Conservation (phyloP, 2,329 filamentous ascomycete genomes). For the Aspergillus terreus region DNA sequence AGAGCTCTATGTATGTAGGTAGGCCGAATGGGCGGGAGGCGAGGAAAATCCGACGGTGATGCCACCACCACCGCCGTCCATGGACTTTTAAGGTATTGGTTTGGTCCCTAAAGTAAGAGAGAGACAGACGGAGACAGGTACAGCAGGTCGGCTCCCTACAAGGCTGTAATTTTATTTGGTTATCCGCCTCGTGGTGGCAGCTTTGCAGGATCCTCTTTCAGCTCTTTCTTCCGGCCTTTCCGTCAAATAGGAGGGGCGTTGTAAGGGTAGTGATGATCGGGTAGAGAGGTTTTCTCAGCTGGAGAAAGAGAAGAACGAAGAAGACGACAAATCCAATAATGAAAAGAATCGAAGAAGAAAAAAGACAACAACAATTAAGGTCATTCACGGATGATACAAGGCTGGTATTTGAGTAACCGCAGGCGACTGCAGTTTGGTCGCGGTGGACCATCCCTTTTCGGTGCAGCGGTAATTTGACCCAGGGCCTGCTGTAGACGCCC, state of each 20-base stretch:
- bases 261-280: background rate
- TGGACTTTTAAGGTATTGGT: conserved; percentile 8
- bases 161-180: conserved; percentile 15
- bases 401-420: conserved; percentile 19
- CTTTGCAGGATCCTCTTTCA: background rate
- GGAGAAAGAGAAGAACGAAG: conserved; percentile 9
- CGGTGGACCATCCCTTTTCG: conserved; percentile 14
- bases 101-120: conserved; percentile 9
- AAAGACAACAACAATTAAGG: conserved; percentile 4
- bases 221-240: too few species aligned
- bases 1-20: background rate
- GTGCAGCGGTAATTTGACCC: background rate
- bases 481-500: too few species aligned
- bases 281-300: conserved; percentile 3
- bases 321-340: conserved; percentile 1
- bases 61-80: conserved; percentile 9
- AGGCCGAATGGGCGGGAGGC: conserved; percentile 1
- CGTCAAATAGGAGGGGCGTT: background rate
- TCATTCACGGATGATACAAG: conserved; percentile 17
- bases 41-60: conserved; percentile 11
- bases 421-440: conserved; percentile 14
- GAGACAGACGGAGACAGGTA: too few species aligned
- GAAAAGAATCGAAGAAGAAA: conserved; percentile 9
- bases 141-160: conserved; percentile 7
- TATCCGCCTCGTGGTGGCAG: background rate